Conservation (phyloP, 306 rosid genomes). For the Castanea sativa region DNA sequence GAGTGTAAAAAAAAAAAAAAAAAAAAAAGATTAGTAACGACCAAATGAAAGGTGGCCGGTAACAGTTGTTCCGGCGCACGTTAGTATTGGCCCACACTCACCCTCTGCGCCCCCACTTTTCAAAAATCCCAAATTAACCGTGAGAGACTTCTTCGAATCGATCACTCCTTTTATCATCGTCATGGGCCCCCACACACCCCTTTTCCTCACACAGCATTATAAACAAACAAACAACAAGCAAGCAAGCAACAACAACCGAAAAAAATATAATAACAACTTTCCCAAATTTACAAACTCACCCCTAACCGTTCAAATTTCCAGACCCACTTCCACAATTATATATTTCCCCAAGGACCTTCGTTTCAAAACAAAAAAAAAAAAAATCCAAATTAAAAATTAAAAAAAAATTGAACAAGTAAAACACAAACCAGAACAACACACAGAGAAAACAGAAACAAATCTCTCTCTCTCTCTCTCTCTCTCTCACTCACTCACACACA, state of each 20-base stretch:
- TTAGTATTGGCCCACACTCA: conserved; percentile 9
- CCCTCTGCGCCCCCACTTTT: neutral
- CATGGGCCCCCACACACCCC: neutral
- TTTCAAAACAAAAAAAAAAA: conserved; percentile 8
- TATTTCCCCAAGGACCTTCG: conserved; percentile 28
- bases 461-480: too few relatives aligned
- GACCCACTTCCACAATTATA: conserved; percentile 24
- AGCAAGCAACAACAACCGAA: neutral
- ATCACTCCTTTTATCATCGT: neutral
- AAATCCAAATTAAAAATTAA: neutral
- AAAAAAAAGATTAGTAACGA: conserved; percentile 20
- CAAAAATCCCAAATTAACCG: conserved; percentile 23
- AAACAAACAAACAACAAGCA: neutral
- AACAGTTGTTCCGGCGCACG: conserved; percentile 9
- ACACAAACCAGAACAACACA: conserved; percentile 24
- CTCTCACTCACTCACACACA: too few relatives aligned
- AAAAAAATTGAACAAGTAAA: neutral
- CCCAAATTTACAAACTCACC: conserved; percentile 6
- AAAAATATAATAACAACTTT: neutral
- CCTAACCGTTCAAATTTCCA: conserved; percentile 28
- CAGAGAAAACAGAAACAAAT: too few relatives aligned
- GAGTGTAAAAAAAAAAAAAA: too few relatives aligned
- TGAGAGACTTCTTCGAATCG: neutral
- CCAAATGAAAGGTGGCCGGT: conserved; percentile 33
- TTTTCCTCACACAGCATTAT: too few relatives aligned